Evolutionary conservation across 148 eudicot genomes (phyloP), one percentile per base, ranked within the genome.

Genomic region (Simmondsia chinensis): DNA sequence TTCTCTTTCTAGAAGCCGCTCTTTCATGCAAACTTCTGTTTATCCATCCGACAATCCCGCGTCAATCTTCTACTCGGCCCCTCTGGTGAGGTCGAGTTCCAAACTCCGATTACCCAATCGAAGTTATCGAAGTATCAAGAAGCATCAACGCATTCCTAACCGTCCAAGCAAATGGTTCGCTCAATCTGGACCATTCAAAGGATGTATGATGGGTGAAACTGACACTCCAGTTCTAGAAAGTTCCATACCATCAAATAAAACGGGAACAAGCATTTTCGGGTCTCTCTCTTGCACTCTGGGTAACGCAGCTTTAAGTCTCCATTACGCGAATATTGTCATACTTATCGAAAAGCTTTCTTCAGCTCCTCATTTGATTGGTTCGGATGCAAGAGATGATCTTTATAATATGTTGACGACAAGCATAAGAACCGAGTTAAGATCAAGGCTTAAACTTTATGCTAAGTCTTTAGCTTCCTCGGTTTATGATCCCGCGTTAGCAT

Each of bases 311-410:
- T 68, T 89, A 54, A 73, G 82, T 60, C 87, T 89, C 43, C 91
- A 79, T 37, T 89, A 89, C 36, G 97, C 97, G 15, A 80, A 89
- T 63, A 39, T 76, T 25, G 78, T 89, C 46, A 72, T 84, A 44
- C 42, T 81, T 24, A 72, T 89, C 2, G 97, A 89, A 73, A 84
- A 72, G 66, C 75, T 89, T 28, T 82, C 82, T 52, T 63, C 76
- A 13, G 62, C 82, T 39, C 95, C 97, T 56, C 87, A 79, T 63
- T 57, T 78, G 70, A 74, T 84, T 28, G 68, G 83, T 45, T 66
- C 65, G 9, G 93, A 84, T 46, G 95, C 87, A 12, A 84, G 93
- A 67, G 87, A 89, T 27, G 95, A 89, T 56, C 72, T 89, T 26
- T 89, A 89, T 59, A 57, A 48, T 51, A 77, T 84, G 95, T 55